Conservation (phyloP, 805 yeast genomes). For the Jamesozyma hellenica region DNA sequence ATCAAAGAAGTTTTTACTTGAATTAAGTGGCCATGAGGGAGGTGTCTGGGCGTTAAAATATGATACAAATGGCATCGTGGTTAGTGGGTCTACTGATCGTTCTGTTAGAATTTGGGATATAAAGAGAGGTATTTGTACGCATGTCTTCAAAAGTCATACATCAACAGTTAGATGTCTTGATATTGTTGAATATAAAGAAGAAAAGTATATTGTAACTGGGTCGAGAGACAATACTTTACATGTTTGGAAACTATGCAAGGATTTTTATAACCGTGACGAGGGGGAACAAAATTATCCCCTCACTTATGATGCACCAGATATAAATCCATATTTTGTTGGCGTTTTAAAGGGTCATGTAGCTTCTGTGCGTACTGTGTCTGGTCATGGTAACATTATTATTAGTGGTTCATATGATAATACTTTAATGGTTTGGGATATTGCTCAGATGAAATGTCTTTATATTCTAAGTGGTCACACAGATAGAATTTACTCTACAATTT, state of each 20-base stretch:
- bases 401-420: slow-evolving; percentile 88
- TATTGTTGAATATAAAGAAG: slow-evolving; percentile 56
- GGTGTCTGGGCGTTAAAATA: slow-evolving; percentile 98
- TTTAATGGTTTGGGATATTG: slow-evolving; percentile 86
- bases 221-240: slow-evolving; percentile 69
- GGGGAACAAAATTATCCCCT: slow-evolving; percentile 40
- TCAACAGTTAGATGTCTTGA: slow-evolving; percentile 91
- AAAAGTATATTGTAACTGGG: slow-evolving; percentile 74
- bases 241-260: slow-evolving; percentile 67
- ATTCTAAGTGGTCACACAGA: slow-evolving; percentile 77
- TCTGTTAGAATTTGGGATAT: slow-evolving; percentile 92
- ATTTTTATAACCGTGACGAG: slow-evolving; percentile 36
- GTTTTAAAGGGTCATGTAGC: slow-evolving; percentile 67
- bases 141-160: slow-evolving; percentile 82
- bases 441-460: slow-evolving; percentile 60
- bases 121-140: slow-evolving; percentile 75
- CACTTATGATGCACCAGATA: slow-evolving; percentile 28
- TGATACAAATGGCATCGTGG: slow-evolving; percentile 58
- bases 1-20: slow-evolving; percentile 53
- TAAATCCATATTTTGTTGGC: slow-evolving; percentile 55
- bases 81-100: slow-evolving; percentile 91
- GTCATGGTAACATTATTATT: slow-evolving; percentile 71
- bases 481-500: slow-evolving; percentile 78
- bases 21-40: slow-evolving; percentile 83
- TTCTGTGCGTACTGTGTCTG: slow-evolving; percentile 80